A percentile compares a stretch with the other conserved stretches of the same genome.
Conservation (phyloP, 768 basidiomycete species). For the Wakefieldia striispora region DNA sequence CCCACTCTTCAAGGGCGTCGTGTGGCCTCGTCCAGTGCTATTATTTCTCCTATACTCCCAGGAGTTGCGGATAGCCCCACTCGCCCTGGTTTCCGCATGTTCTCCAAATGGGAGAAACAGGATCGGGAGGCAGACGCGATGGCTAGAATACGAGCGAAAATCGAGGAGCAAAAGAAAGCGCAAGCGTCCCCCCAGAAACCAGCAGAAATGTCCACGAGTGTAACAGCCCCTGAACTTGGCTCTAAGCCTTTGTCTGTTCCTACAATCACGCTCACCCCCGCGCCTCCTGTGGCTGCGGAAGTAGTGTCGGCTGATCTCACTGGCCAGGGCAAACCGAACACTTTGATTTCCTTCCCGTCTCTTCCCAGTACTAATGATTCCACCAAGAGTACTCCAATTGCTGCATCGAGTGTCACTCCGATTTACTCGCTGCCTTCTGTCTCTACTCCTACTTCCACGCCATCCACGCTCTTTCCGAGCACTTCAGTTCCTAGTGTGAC, state of each 20-base stretch:
- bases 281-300: conserved; percentile 9
- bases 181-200: conserved; percentile 35
- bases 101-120: conserved; percentile 86
- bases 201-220: conserved; percentile 29
- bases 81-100: conserved; percentile 41
- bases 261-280: conserved; percentile 28
- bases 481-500: conserved; percentile 7
- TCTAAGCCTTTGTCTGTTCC: conserved; percentile 23
- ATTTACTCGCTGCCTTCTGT: conserved; percentile 25
- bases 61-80: conserved; percentile 58
- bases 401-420: conserved; percentile 12
- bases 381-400: conserved; percentile 2
- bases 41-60: conserved; percentile 24
- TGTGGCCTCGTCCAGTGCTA: conserved; percentile 36
- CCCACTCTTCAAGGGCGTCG: conserved; percentile 42
- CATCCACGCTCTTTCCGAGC: conserved; percentile 14
- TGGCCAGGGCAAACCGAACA: conserved; percentile 14
- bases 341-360: conserved; percentile 13
- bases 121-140: conserved; percentile 80
- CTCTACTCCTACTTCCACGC: conserved; percentile 22
- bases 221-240: conserved; percentile 22
- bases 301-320: conserved; percentile 3
- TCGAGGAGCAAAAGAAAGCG: conserved; percentile 43
- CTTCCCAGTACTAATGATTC: conserved; percentile 6
- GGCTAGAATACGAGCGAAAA: conserved; percentile 60